Evolutionary conservation across 1,284 basidiomycete genomes (phyloP), one percentile per base, ranked within the genome.

Genomic region (Cryptococcus depauperatus): DNA sequence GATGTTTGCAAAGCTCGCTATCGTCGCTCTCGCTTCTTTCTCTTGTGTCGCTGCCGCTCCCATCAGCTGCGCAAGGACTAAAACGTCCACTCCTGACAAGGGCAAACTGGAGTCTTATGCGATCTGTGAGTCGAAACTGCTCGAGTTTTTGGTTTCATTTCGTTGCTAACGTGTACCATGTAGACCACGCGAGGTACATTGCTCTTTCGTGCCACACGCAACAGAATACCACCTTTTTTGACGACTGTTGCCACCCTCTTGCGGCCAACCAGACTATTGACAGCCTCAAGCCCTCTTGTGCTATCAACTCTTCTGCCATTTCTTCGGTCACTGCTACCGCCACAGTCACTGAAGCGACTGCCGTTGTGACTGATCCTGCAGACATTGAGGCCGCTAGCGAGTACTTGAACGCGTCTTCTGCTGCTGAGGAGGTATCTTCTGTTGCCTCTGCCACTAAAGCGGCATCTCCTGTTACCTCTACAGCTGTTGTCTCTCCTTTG

Each of bases 151-250:
- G 14, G 30, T 32, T 19, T 52, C 21, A 43, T 40, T 13, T 35
- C 37, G 30, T 14, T 35, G 10, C 37, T 44, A 40, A 27, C 35
- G 32, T 44, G 16, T 21, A 18, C 19, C 19, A 11, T 27, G 14
- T 46, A 62, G 59, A 86, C 71, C 82, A 85, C 72, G 59, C 67
- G 35, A 78, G 85, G 44, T 82, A 81, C 73, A 55, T 77, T 42
- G 74, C 75, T 28, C 63, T 85, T 52, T 71, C 69, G 43, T 73
- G 71, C 60, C 61, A 78, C 49, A 58, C 59, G 48, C 67, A 84
- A 70, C 82, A 85, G 70, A 71, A 75, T 64, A 78, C 77, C n/a
- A 37, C 68, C 19, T 63, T 64, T 63, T 87, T 85, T 75, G 73
- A 79, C 44, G 58, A 65, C 28, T 80, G 79, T 67, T 81, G 79